phyloP scores from a whole-genome alignment of 2,329 filamentous ascomycete genomes.

The Diplodia corticola region DNA sequence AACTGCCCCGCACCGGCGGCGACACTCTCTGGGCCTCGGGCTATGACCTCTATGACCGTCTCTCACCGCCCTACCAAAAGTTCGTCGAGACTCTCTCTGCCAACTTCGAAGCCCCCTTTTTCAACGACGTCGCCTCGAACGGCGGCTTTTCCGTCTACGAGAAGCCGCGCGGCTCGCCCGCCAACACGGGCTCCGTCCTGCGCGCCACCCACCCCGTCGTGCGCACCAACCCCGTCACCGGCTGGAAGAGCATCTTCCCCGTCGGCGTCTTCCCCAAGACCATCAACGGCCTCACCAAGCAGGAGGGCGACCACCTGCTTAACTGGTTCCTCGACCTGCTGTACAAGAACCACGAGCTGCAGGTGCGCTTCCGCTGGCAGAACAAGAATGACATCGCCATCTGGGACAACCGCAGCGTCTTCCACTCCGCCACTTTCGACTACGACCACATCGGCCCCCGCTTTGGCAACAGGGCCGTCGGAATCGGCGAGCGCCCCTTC shows the following conservation, averaged over 20 bases:
- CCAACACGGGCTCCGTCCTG: slow-evolving; percentile 56
- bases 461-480: slow-evolving; percentile 55
- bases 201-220: slow-evolving; percentile 57
- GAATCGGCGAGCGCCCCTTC: slow-evolving; percentile 57
- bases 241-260: slow-evolving; percentile 58
- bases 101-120: slow-evolving; percentile 49
- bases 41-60: slow-evolving; percentile 51
- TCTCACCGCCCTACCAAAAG: slow-evolving; percentile 50
- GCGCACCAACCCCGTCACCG: slow-evolving; percentile 63
- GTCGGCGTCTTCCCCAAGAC: slow-evolving; percentile 33
- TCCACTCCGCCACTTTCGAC: slow-evolving; percentile 64
- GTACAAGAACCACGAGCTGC: slow-evolving; percentile 53
- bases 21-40: slow-evolving; percentile 41
- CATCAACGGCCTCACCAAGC: slow-evolving; percentile 48
- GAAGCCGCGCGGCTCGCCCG: slow-evolving; percentile 52
- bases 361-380: slow-evolving; percentile 52
- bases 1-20: slow-evolving; percentile 31
- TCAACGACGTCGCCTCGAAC: slow-evolving; percentile 43
- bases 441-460: slow-evolving; percentile 57
- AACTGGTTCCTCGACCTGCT: slow-evolving; percentile 47
- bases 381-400: slow-evolving; percentile 57
- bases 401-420: slow-evolving; percentile 65
- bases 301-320: slow-evolving; percentile 46
- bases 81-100: slow-evolving; percentile 51
- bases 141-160: slow-evolving; percentile 49